These are phyloP conservation scores for Hortaea sp. DNA, from an alignment of 2,329 filamentous ascomycete genomes.

Conservation along the genomic window DNA sequence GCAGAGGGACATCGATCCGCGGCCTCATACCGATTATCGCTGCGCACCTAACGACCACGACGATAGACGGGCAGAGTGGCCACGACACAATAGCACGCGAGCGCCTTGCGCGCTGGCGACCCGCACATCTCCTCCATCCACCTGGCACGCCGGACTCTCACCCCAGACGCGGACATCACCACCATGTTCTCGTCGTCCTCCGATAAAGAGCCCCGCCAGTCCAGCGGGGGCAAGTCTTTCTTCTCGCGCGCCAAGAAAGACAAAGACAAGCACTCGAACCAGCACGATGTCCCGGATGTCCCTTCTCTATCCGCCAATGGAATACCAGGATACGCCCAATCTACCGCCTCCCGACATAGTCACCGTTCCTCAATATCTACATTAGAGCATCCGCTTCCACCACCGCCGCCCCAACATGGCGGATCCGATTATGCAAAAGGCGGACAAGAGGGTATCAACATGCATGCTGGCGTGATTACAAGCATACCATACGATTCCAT, in stretches of 20 bases:
- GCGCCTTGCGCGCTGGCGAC: background rate
- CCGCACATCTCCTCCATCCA: background rate
- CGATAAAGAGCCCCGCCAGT: conserved; percentile 72
- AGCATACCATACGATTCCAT: conserved; percentile 77
- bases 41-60: too few relatives aligned
- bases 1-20: too few relatives aligned
- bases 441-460: conserved; percentile 50
- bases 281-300: conserved; percentile 32
- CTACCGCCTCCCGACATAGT: conserved; percentile 16
- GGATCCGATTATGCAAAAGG: conserved; percentile 27
- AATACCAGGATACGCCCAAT: conserved; percentile 31
- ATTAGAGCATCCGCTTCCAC: conserved; percentile 1
- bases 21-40: too few relatives aligned
- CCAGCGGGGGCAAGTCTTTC: conserved; percentile 73
- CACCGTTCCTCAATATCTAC: conserved; percentile 31
- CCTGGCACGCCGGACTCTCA: background rate
- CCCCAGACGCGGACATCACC: too few relatives aligned
- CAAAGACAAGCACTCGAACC: conserved; percentile 47
- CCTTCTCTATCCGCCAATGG: conserved; percentile 40
- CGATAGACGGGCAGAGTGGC: background rate
- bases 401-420: conserved; percentile 3
- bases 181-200: conserved; percentile 22
- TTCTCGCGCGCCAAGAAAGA: conserved; percentile 77
- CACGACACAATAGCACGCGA: background rate
- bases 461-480: conserved; percentile 72